Conservation (phyloP, 2,329 filamentous ascomycete species). For the Boeremia lycopersici region DNA sequence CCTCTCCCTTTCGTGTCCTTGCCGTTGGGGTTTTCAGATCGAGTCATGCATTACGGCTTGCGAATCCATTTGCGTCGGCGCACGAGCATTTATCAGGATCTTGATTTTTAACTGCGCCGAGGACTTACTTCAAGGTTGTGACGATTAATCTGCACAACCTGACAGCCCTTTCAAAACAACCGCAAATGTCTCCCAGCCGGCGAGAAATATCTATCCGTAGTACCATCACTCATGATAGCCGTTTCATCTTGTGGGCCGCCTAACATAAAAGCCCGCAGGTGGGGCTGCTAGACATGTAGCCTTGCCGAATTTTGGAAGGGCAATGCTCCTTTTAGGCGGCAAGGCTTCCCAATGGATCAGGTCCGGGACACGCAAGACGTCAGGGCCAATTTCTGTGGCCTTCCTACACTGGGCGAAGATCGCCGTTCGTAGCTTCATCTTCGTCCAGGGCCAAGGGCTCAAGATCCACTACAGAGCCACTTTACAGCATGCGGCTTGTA, state of each 20-base stretch:
- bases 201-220: not conserved
- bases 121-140: no score
- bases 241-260: slow-evolving; percentile 10
- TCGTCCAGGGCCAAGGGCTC: not conserved
- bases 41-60: slow-evolving; percentile 1
- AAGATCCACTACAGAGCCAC: slow-evolving; percentile 7
- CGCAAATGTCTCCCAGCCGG: no score
- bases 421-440: not conserved
- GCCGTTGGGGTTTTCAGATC: not conserved
- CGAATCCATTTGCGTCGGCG: not conserved
- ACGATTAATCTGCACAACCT: not conserved
- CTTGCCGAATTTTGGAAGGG: not conserved
- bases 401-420: slow-evolving; percentile 4
- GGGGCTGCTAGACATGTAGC: not conserved
- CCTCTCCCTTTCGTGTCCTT: slow-evolving; percentile 2
- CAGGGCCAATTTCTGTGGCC: not conserved
- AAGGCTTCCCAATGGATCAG: not conserved
- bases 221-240: not conserved
- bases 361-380: not conserved
- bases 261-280: slow-evolving; percentile 1
- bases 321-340: not conserved
- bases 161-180: not conserved
- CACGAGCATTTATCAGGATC: not conserved
- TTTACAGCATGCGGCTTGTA: slow-evolving; percentile 3
- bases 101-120: not conserved